A percentile compares a stretch with the other conserved stretches of the same genome.
Conservation (phyloP, 768 basidiomycete genomes). For the Mycena olivaceomarginata region DNA sequence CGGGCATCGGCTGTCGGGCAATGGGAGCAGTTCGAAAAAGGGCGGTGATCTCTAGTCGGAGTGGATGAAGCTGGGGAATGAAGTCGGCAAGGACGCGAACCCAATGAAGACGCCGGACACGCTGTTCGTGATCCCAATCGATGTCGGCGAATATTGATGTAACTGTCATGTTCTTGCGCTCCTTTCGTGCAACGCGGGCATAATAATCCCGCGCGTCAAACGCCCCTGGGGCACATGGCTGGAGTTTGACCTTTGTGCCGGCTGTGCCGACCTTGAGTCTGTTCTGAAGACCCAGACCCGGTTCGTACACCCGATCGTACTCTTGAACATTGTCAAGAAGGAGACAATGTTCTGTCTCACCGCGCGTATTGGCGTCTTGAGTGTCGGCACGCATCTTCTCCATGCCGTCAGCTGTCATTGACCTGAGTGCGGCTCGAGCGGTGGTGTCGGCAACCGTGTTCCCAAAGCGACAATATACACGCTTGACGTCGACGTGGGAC, state of each 20-base stretch:
- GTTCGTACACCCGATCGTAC: constrained; percentile 15
- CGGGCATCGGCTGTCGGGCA: background rate
- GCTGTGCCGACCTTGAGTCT: constrained; percentile 15
- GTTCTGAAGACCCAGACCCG: constrained; percentile 4
- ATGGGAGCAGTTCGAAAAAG: background rate
- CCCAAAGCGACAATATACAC: constrained; percentile 46
- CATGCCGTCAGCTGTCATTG: constrained; percentile 38
- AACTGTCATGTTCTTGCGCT: background rate
- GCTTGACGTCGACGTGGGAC: constrained; percentile 49
- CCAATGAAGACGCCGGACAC: background rate
- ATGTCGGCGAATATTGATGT: background rate
- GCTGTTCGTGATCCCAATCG: background rate
- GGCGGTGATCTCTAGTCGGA: background rate
- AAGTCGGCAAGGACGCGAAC: background rate
- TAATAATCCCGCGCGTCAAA: background rate
- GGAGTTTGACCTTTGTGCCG: background rate
- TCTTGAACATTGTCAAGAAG: constrained; percentile 46
- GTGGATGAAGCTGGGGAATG: background rate
- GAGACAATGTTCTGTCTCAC: constrained; percentile 6
- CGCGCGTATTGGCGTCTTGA: background rate
- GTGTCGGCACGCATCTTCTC: constrained; percentile 21
- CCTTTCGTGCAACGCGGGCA: background rate
- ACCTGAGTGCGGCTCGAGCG: constrained; percentile 40
- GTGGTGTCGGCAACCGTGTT: constrained; percentile 44
- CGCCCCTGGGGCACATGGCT: background rate